Percentiles rank a stretch among this genome's conserved stretches.
These are phyloP conservation scores for Elsinoe ampelina DNA, from an alignment of 2,329 filamentous ascomycete genomes.

Conservation along the genomic window DNA sequence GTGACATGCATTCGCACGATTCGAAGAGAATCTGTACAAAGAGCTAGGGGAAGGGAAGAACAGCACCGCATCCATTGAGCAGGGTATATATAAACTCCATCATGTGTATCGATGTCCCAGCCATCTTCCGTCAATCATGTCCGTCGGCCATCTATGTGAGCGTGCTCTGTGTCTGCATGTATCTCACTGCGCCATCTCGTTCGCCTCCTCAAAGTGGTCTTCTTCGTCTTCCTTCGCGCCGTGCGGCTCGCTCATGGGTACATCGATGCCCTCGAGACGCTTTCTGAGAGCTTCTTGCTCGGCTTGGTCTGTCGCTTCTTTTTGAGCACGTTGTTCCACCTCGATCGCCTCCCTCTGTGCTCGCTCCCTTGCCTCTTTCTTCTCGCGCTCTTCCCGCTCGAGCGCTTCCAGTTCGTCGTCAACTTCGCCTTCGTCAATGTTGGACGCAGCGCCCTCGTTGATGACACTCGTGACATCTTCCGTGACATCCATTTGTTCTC, in stretches of 20 bases:
- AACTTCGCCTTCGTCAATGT: conserved; percentile 70
- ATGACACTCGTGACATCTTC: conserved; percentile 77
- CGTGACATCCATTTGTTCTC: conserved; percentile 68
- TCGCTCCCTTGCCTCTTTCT: conserved; percentile 63
- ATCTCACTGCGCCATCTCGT: conserved; percentile 5
- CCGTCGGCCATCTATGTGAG: neutral
- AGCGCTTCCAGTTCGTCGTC: conserved; percentile 79
- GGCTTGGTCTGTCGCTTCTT: conserved; percentile 31
- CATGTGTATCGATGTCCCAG: neutral
- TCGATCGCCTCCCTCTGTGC: conserved; percentile 54
- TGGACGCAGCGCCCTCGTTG: conserved; percentile 44
- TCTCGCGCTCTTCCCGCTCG: conserved; percentile 40
- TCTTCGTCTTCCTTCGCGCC: neutral
- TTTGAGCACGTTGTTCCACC: conserved; percentile 63
- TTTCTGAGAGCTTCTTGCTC: conserved; percentile 26
- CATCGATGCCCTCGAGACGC: conserved; percentile 24
- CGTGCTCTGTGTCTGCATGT: neutral
- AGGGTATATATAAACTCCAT: neutral
- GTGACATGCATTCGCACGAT: neutral
- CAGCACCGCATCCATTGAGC: neutral
- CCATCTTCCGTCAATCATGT: conserved; percentile 1
- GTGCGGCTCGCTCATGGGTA: conserved; percentile 37
- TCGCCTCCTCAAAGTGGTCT: conserved; percentile 10
- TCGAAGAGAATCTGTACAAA: too few relatives aligned
- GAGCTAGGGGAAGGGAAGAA: neutral